A percentile compares a stretch with the other conserved stretches of the same genome.
phyloP scores from a whole-genome alignment of 2,329 filamentous ascomycete genomes.

The Cercospora nicotianae region DNA sequence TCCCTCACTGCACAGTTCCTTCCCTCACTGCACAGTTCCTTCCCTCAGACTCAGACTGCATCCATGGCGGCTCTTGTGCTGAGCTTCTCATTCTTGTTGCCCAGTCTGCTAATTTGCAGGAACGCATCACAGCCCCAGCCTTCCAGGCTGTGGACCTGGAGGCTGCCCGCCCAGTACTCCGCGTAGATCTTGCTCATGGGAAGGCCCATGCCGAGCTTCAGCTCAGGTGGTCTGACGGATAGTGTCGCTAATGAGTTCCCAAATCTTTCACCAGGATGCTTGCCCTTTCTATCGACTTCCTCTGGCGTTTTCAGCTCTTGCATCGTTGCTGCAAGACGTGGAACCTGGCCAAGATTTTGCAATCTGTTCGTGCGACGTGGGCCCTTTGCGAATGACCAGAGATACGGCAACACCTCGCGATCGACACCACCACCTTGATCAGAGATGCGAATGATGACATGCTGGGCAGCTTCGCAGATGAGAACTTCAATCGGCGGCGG shows the following conservation, averaged over 20 bases:
- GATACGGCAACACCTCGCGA: conserved; percentile 76
- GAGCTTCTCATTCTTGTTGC: conserved; percentile 96
- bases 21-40: neutral
- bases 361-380: conserved; percentile 74
- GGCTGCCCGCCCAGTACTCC: conserved; percentile 93
- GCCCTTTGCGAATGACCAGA: conserved; percentile 97
- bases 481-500: conserved; percentile 89
- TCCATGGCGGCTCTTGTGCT: conserved; percentile 59
- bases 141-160: conserved; percentile 88
- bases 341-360: conserved; percentile 82
- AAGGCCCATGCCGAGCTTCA: conserved; percentile 87
- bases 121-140: conserved; percentile 97
- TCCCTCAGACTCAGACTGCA: conserved; percentile 20
- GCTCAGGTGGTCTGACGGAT: conserved; percentile 77
- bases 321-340: conserved; percentile 88
- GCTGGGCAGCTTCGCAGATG: conserved; percentile 88
- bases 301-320: conserved; percentile 56
- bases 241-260: conserved; percentile 75
- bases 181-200: conserved; percentile 93
- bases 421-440: conserved; percentile 93
- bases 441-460: conserved; percentile 94
- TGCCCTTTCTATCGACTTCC: conserved; percentile 19
- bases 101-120: conserved; percentile 90
- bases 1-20: no score
- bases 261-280: conserved; percentile 39